phyloP scores from a whole-genome alignment of 345 rosid species.

The Ailanthus altissimus region DNA sequence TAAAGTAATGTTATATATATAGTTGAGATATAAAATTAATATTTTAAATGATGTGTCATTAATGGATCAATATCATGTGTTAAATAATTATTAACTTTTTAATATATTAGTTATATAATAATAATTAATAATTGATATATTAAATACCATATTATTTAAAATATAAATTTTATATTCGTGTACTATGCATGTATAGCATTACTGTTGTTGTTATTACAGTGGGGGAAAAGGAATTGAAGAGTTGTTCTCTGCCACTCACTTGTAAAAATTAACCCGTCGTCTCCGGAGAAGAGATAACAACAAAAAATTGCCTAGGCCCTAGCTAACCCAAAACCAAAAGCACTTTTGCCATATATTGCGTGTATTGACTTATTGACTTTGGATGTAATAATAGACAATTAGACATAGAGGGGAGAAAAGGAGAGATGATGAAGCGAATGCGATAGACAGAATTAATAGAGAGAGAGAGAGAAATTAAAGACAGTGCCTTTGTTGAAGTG shows the following conservation, averaged over 20 bases:
- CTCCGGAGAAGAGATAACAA: slow-evolving; percentile 13
- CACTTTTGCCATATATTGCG: slow-evolving; percentile 1
- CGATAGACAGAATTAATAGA: background rate
- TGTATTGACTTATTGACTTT: slow-evolving; percentile 32
- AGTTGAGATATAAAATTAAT: no score
- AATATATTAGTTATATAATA: no score
- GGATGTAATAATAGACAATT: no score
- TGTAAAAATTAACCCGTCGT: slow-evolving; percentile 21
- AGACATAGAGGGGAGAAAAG: slow-evolving; percentile 7
- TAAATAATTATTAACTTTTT: no score
- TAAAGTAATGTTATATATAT: no score
- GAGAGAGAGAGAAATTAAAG: background rate
- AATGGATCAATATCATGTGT: no score
- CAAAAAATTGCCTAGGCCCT: background rate
- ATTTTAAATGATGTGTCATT: no score
- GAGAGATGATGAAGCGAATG: background rate
- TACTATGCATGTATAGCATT: no score
- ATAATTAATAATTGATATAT: no score
- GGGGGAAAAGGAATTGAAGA: slow-evolving; percentile 24
- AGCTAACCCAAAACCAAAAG: background rate
- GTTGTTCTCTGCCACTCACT: slow-evolving; percentile 2
- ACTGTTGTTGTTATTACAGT: no score
- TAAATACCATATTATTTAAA: no score
- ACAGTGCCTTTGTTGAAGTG: slow-evolving; percentile 39
- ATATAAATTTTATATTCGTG: no score